Evolutionary conservation across 2,329 filamentous ascomycete genomes (phyloP).

Genomic region (Xylaria sp.): DNA sequence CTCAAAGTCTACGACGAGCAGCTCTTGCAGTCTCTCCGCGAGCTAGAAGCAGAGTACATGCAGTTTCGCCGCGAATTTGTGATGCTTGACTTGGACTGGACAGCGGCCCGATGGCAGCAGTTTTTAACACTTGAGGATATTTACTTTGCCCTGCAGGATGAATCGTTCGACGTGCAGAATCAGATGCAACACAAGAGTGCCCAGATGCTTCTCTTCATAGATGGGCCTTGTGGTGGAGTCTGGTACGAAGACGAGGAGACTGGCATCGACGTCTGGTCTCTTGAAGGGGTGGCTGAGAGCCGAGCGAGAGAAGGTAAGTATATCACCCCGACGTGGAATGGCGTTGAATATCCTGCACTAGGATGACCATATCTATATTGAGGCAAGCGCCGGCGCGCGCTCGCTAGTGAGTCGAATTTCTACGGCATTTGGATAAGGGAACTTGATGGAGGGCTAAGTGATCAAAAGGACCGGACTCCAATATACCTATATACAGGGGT

Average conservation of each 20-base stretch:
- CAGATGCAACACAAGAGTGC: slow-evolving; percentile 16
- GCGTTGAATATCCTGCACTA: neutral
- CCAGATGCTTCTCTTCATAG: slow-evolving; percentile 16
- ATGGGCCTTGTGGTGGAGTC: neutral
- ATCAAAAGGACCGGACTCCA: no score
- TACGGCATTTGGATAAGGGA: no score
- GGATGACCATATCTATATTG: no score
- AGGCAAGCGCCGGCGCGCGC: no score
- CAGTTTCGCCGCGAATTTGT: neutral
- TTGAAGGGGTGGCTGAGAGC: neutral
- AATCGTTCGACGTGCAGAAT: slow-evolving; percentile 12
- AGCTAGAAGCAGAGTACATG: neutral
- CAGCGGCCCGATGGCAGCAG: neutral
- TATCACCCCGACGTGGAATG: neutral
- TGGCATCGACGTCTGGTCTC: no score
- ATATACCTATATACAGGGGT: no score
- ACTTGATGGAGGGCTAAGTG: no score
- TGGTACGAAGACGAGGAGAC: neutral
- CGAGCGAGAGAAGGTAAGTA: neutral
- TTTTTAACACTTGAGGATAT: slow-evolving; percentile 14
- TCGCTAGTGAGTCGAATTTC: no score
- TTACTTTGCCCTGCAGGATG: neutral
- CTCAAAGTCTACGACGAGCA: neutral
- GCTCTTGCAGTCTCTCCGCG: neutral
- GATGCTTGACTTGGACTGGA: neutral